Conservation (phyloP, 352 stramenopile species). For the Globisporangium nodosum region DNA sequence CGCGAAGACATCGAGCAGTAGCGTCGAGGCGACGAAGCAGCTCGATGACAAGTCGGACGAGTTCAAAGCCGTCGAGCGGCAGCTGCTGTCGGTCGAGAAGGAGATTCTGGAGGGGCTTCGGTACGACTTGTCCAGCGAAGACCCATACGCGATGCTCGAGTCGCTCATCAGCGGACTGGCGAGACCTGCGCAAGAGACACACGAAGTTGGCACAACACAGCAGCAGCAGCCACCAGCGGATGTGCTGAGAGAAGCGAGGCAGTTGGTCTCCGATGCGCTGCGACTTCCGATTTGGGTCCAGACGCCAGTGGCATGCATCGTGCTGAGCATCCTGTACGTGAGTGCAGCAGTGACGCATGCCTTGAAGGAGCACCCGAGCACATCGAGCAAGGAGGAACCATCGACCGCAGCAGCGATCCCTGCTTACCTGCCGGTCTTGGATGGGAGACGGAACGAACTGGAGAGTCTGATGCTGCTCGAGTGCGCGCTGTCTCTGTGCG, state of each 20-base stretch:
- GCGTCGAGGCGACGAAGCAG: constrained; percentile 13
- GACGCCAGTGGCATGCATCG: constrained; percentile 53
- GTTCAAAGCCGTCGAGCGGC: constrained; percentile 46
- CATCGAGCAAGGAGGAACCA: not conserved
- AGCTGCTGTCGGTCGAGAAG: constrained; percentile 52
- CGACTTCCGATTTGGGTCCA: constrained; percentile 61
- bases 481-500: constrained; percentile 47
- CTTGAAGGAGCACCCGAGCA: constrained; percentile 16
- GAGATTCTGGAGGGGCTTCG: constrained; percentile 68
- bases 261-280: constrained; percentile 48
- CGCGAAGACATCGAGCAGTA: constrained; percentile 33
- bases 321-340: constrained; percentile 65
- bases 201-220: constrained; percentile 4
- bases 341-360: constrained; percentile 45
- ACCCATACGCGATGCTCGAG: constrained; percentile 72
- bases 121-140: constrained; percentile 67
- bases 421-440: constrained; percentile 40
- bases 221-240: constrained; percentile 25
- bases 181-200: constrained; percentile 9
- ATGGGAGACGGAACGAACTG: constrained; percentile 30
- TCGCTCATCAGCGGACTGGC: constrained; percentile 41
- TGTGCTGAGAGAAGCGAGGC: constrained; percentile 64
- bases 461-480: constrained; percentile 49
- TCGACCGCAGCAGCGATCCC: constrained; percentile 15
- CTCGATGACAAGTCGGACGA: constrained; percentile 28